Conservation (phyloP, 164 flowering plant genomes). For the Akebia trifoliata region DNA sequence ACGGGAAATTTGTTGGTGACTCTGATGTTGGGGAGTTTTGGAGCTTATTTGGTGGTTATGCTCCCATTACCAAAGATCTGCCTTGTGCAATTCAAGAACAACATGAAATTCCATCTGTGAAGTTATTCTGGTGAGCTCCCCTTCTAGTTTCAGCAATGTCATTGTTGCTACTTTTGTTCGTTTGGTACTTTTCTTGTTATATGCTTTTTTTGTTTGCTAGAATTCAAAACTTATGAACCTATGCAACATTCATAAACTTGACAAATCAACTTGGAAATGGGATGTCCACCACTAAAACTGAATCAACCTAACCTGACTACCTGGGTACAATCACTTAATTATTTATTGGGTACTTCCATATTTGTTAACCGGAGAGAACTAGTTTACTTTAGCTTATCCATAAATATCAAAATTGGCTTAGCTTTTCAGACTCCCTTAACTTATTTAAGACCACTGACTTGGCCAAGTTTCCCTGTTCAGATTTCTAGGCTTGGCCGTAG, state of each 20-base stretch:
- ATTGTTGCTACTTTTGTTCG: background rate
- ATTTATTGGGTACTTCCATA: slow-evolving; percentile 2
- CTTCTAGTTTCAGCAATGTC: background rate
- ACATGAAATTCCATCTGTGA: slow-evolving; percentile 19
- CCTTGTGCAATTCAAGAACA: slow-evolving; percentile 22
- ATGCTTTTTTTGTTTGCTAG: background rate
- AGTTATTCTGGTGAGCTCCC: slow-evolving; percentile 43
- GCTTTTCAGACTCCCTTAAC: background rate
- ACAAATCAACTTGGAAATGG: background rate
- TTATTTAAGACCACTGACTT: background rate
- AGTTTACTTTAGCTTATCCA: background rate
- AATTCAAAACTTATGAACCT: background rate
- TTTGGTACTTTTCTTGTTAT: background rate
- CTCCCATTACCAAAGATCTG: slow-evolving; percentile 51
- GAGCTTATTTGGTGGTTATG: slow-evolving; percentile 76
- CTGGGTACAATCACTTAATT: background rate
- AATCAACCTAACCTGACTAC: background rate
- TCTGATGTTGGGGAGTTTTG: slow-evolving; percentile 75
- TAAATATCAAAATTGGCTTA: background rate
- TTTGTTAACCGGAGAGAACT: background rate
- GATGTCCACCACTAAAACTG: background rate
- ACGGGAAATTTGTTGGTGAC: slow-evolving; percentile 73
- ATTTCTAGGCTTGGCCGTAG: no score
- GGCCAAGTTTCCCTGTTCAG: no score
- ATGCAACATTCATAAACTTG: background rate